phyloP scores from a whole-genome alignment of 176 grass and related monocot species.

The Microstegium vimineum region DNA sequence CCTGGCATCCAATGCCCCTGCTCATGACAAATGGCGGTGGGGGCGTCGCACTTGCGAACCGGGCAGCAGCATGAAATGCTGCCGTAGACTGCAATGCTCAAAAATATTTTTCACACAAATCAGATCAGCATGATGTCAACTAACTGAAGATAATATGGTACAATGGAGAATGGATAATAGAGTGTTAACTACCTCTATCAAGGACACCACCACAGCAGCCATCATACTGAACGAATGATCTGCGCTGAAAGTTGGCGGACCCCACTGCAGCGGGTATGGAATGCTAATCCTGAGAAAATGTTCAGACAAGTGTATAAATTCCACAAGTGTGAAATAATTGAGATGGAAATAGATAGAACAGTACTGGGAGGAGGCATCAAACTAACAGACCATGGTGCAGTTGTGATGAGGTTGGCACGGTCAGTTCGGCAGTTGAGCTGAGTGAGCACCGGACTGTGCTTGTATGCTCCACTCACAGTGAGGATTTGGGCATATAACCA shows the following conservation, averaged over 20 bases:
- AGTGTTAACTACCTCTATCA: slow-evolving; percentile 52
- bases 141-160: neutral
- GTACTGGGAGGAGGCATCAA: neutral
- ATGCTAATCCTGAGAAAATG: slow-evolving; percentile 50
- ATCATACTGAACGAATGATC: slow-evolving; percentile 86
- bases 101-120: slow-evolving; percentile 19
- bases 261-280: slow-evolving; percentile 81
- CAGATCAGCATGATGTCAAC: neutral
- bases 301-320: neutral
- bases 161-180: neutral
- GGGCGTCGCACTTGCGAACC: slow-evolving; percentile 72
- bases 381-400: slow-evolving; percentile 44
- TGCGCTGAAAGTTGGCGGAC: slow-evolving; percentile 60
- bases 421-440: slow-evolving; percentile 74
- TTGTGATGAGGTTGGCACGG: slow-evolving; percentile 65
- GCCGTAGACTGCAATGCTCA: slow-evolving; percentile 52
- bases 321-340: neutral
- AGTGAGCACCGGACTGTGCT: slow-evolving; percentile 40
- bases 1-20: slow-evolving; percentile 85
- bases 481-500: slow-evolving; percentile 74
- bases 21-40: slow-evolving; percentile 79
- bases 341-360: neutral
- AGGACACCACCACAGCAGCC: slow-evolving; percentile 74
- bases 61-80: slow-evolving; percentile 68
- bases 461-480: slow-evolving; percentile 64